Evolutionary conservation across 352 stramenopile genomes (phyloP), one percentile per base, ranked within the genome.

Genomic region (Globisporangium nunn): DNA sequence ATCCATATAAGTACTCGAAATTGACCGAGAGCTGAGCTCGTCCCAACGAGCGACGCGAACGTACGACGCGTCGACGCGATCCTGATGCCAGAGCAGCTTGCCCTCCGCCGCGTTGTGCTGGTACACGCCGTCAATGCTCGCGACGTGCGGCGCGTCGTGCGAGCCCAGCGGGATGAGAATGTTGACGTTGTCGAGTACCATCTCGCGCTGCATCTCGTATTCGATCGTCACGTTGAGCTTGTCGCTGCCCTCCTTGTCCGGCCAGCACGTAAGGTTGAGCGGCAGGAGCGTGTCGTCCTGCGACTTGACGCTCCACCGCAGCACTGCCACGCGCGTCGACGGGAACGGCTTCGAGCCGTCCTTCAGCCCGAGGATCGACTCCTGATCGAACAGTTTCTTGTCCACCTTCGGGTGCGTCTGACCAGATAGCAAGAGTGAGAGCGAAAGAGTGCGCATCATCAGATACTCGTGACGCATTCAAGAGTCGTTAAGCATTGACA

Each of bases 211-310:
- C 75, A 95, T 87, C 46, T 82, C 85, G 67, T 95, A 95, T 59
- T 95, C 85, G 56, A 95, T 80, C 59, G 77, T 93, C 30, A 95
- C 85, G 54, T 90, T 95, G 62, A 91, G 86, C 71, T 95, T 93
- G 66, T 84, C 85, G 57, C 72, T 72, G 37, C 81, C 75, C 69
- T 95, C 81, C 56, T 92, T 82, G 56, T 95, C 85, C 0, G 85
- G 85, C 85, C 85, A 95, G 70, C 85, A 95, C 41, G 85, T 90
- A 65, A 95, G 87, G 73, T 91, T 91, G 15, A 95, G 60, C 10
- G 85, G 85, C 57, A 92, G 54, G 61, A 90, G 85, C n/a, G 78
- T 76, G 50, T 95, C 82, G 62, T 95, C 85, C 50, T 91, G 80
- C 49, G 85, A 88, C 75, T 95, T 95, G 62, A 93, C 65, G 53